phyloP scores from a whole-genome alignment of 2,329 filamentous ascomycete species.

The Cercospora zeae-maydis region DNA sequence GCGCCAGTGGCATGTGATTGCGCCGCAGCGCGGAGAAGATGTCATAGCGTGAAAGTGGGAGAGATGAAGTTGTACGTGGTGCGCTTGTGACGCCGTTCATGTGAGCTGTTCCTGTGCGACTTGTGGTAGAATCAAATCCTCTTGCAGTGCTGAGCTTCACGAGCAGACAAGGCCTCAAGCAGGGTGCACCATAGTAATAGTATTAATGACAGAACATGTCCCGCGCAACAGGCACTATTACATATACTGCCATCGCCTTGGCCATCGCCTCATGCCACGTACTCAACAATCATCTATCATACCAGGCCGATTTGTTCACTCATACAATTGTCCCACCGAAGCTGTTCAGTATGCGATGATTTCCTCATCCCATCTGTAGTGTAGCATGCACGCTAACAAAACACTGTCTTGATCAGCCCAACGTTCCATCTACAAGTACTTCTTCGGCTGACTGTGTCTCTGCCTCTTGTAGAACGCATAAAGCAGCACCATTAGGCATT shows the following conservation, averaged over 20 bases:
- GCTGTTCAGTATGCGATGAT: not conserved
- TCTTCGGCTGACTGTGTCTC: slow-evolving; percentile 75
- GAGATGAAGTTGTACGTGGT: not conserved
- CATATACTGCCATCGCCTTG: not conserved
- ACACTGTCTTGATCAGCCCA: slow-evolving; percentile 3
- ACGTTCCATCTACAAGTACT: slow-evolving; percentile 62
- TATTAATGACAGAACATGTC: not conserved
- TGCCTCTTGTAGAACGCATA: slow-evolving; percentile 80
- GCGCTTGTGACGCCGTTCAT: not conserved
- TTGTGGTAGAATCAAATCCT: not conserved
- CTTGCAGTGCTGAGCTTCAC: not conserved
- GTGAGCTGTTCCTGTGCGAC: not conserved
- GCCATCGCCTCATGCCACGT: slow-evolving; percentile 1
- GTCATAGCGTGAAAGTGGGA: not conserved
- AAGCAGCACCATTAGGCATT: slow-evolving; percentile 63
- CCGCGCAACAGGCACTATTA: not conserved
- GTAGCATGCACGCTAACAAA: slow-evolving; percentile 2
- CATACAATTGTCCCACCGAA: slow-evolving; percentile 1
- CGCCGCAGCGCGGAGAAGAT: not conserved
- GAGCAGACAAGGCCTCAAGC: not conserved
- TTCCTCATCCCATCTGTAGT: not conserved
- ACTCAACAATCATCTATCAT: not conserved
- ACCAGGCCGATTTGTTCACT: not conserved
- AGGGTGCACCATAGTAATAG: no score
- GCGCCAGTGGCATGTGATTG: not conserved